A percentile compares a stretch with the other conserved stretches of the same genome.
These are phyloP conservation scores for Sugiyamaella neomexicana DNA, from an alignment of 1,139 yeast genomes.

Conservation along the genomic window DNA sequence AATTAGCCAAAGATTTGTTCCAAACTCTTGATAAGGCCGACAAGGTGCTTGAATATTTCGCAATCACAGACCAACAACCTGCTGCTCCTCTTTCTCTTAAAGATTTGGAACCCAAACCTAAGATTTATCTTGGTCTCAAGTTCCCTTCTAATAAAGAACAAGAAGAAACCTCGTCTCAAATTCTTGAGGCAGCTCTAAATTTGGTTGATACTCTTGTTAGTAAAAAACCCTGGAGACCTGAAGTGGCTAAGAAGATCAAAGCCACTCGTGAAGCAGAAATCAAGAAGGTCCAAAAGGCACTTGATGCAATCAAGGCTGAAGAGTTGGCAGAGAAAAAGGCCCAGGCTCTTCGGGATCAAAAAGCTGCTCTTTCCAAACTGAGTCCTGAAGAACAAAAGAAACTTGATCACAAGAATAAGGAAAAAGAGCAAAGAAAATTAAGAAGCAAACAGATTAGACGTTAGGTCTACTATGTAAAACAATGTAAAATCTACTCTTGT, in stretches of 20 bases:
- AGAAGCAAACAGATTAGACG: slow-evolving; percentile 45
- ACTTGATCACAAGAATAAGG: slow-evolving; percentile 68
- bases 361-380: slow-evolving; percentile 55
- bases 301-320: slow-evolving; percentile 66
- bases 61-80: slow-evolving; percentile 79
- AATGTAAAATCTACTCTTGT: not conserved
- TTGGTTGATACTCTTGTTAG: slow-evolving; percentile 55
- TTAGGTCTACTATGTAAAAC: not conserved
- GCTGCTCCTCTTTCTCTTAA: slow-evolving; percentile 58
- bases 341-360: slow-evolving; percentile 62
- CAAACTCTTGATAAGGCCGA: slow-evolving; percentile 53
- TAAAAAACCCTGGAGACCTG: slow-evolving; percentile 52
- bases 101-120: slow-evolving; percentile 57
- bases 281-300: slow-evolving; percentile 56
- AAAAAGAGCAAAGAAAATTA: slow-evolving; percentile 54
- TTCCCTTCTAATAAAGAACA: slow-evolving; percentile 51
- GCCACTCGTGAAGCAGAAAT: slow-evolving; percentile 72
- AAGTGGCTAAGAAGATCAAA: slow-evolving; percentile 71
- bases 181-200: slow-evolving; percentile 54
- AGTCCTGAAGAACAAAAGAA: slow-evolving; percentile 64
- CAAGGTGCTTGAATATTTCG: slow-evolving; percentile 59
- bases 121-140: slow-evolving; percentile 53
- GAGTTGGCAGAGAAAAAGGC: slow-evolving; percentile 67
- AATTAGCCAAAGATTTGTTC: slow-evolving; percentile 48
- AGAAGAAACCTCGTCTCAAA: slow-evolving; percentile 48